These are phyloP conservation scores for Fomitopsis pulvina DNA, from an alignment of 768 basidiomycete genomes.

Conservation along the genomic window DNA sequence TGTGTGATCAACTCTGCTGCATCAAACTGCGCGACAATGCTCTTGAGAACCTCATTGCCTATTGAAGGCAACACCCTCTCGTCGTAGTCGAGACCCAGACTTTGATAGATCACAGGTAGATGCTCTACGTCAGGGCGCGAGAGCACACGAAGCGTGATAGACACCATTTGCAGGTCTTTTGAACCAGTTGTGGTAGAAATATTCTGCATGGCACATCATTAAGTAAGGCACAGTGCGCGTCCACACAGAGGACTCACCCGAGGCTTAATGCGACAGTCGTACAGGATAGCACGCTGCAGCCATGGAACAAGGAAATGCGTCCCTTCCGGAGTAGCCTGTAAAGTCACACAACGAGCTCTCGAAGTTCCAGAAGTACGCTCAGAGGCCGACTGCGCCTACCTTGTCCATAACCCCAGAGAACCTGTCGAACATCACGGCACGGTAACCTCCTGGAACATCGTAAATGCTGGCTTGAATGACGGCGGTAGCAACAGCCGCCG, in stretches of 20 bases:
- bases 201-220: constrained; percentile 47
- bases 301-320: constrained; percentile 96
- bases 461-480: constrained; percentile 45
- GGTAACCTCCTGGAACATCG: constrained; percentile 74
- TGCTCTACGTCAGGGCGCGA: constrained; percentile 88
- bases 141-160: constrained; percentile 91
- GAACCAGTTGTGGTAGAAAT: constrained; percentile 99
- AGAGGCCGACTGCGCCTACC: constrained; percentile 35
- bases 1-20: constrained; percentile 96
- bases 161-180: constrained; percentile 98
- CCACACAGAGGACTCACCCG: constrained; percentile 40
- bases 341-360: not conserved
- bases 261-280: constrained; percentile 97
- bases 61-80: constrained; percentile 97
- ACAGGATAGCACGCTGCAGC: constrained; percentile 93
- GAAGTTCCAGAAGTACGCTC: not conserved
- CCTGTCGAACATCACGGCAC: constrained; percentile 97
- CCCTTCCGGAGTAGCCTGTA: constrained; percentile 82
- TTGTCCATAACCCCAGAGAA: constrained; percentile 85
- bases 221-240: not conserved
- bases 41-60: constrained; percentile 96
- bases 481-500: constrained; percentile 45
- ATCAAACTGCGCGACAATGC: constrained; percentile 97
- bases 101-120: constrained; percentile 91
- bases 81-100: constrained; percentile 92